Percentiles rank a stretch among this genome's conserved stretches.
These are phyloP conservation scores for Pichia terricola DNA, from an alignment of 1,139 yeast species.

Conservation along the genomic window DNA sequence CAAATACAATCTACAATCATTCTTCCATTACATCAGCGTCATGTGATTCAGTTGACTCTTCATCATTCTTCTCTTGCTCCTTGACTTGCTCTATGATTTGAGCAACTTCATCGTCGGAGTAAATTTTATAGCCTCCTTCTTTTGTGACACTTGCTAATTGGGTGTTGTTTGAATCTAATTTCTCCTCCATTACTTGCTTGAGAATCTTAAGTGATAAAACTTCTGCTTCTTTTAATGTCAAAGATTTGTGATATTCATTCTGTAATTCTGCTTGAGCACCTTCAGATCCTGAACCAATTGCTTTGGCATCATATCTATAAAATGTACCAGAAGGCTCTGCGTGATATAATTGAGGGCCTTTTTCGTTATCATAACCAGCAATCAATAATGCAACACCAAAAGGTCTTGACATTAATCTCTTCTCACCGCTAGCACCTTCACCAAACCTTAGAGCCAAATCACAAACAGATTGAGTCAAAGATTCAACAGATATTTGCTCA, in stretches of 20 bases:
- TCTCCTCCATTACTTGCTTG: slow-evolving; percentile 99
- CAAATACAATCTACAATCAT: too few species aligned
- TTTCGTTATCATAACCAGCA: slow-evolving; percentile 88
- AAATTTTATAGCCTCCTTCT: slow-evolving; percentile 80
- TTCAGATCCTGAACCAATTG: slow-evolving; percentile 97
- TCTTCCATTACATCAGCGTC: slow-evolving; percentile 11
- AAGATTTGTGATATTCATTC: slow-evolving; percentile 89
- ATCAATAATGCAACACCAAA: slow-evolving; percentile 96
- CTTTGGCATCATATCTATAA: slow-evolving; percentile 95
- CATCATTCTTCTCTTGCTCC: slow-evolving; percentile 54
- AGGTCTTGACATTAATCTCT: slow-evolving; percentile 95
- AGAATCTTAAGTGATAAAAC: slow-evolving; percentile 77
- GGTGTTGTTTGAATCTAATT: slow-evolving; percentile 89
- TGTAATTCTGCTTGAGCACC: slow-evolving; percentile 98
- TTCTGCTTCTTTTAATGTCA: slow-evolving; percentile 94
- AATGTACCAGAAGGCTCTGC: slow-evolving; percentile 99
- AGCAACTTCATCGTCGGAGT: slow-evolving; percentile 76
- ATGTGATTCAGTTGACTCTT: slow-evolving; percentile 14
- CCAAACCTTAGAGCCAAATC: slow-evolving; percentile 96
- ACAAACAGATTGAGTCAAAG: slow-evolving; percentile 92
- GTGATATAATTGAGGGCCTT: slow-evolving; percentile 93
- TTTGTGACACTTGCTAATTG: slow-evolving; percentile 90
- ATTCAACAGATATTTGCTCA: slow-evolving; percentile 87
- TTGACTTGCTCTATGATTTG: slow-evolving; percentile 68
- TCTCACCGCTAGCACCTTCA: slow-evolving; percentile 97